Evolutionary conservation across 495 filamentous ascomycete genomes (phyloP).

Genomic region (Podospora pseudopauciseta): DNA sequence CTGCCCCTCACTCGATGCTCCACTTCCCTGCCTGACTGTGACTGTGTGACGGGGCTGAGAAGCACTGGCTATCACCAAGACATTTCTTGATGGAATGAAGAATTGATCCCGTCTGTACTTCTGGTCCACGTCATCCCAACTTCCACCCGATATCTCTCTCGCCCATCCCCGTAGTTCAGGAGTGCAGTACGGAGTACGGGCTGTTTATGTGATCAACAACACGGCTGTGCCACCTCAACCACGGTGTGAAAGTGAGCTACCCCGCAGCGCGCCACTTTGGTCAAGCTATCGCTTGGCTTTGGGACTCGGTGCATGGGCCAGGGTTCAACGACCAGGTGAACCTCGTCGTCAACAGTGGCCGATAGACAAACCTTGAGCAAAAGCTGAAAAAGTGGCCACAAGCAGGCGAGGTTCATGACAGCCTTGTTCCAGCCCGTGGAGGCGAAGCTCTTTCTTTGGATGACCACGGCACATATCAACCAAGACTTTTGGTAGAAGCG

Average conservation of each 20-base stretch:
- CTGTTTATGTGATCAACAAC: constrained; percentile 1
- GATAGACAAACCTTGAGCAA: not conserved
- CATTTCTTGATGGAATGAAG: not conserved
- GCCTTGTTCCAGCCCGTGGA: not conserved
- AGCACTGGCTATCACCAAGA: not conserved
- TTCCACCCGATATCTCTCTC: not conserved
- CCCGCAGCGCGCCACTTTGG: constrained; percentile 8
- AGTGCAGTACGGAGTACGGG: not conserved
- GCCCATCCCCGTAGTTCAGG: not conserved
- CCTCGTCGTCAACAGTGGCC: not conserved
- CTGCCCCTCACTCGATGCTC: constrained; percentile 7
- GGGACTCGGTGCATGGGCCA: constrained; percentile 3
- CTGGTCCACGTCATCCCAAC: not conserved
- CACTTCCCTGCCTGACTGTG: constrained; percentile 11
- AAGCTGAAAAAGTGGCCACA: constrained; percentile 7
- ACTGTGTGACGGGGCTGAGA: not conserved
- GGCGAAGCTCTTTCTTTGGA: constrained; percentile 2
- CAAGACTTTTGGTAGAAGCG: not conserved
- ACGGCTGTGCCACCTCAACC: not conserved
- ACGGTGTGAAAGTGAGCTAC: constrained; percentile 2
- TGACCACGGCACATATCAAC: not conserved
- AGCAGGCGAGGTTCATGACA: constrained; percentile 2
- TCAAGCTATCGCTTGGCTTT: constrained; percentile 6
- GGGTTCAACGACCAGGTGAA: not conserved
- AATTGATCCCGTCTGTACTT: not conserved